phyloP scores from a whole-genome alignment of 2,329 filamentous ascomycete genomes.

The Calonectria montana region DNA sequence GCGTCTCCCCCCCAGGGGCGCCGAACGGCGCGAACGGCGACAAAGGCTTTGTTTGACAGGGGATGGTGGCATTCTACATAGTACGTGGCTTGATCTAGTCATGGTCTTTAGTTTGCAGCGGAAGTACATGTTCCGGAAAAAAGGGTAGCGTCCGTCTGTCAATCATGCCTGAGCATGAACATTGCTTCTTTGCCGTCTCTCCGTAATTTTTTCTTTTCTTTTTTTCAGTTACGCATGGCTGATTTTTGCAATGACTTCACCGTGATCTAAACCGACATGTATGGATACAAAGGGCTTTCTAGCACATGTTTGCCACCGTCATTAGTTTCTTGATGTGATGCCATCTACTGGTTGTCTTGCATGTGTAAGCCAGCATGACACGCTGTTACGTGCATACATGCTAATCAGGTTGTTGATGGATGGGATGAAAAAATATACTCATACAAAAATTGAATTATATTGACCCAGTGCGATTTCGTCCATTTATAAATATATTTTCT shows the following conservation, averaged over 20 bases:
- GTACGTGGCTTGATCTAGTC: slow-evolving; percentile 4
- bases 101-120: background rate
- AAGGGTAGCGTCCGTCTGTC: background rate
- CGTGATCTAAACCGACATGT: background rate
- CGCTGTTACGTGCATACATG: background rate
- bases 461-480: background rate
- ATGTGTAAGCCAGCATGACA: background rate
- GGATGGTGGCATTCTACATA: background rate
- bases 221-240: background rate
- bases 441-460: background rate
- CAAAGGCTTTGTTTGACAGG: slow-evolving; percentile 1
- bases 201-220: background rate
- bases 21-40: slow-evolving; percentile 5
- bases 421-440: background rate
- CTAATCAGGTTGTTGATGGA: background rate
- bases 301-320: background rate
- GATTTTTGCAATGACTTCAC: background rate
- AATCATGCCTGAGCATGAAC: background rate
- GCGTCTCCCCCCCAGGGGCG: background rate
- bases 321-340: background rate
- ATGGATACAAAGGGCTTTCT: background rate
- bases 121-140: background rate
- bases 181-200: background rate
- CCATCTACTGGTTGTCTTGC: background rate
- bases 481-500: background rate